These are phyloP conservation scores for Fusarium aywerte DNA, from an alignment of 2,329 filamentous ascomycete species.

Conservation along the genomic window DNA sequence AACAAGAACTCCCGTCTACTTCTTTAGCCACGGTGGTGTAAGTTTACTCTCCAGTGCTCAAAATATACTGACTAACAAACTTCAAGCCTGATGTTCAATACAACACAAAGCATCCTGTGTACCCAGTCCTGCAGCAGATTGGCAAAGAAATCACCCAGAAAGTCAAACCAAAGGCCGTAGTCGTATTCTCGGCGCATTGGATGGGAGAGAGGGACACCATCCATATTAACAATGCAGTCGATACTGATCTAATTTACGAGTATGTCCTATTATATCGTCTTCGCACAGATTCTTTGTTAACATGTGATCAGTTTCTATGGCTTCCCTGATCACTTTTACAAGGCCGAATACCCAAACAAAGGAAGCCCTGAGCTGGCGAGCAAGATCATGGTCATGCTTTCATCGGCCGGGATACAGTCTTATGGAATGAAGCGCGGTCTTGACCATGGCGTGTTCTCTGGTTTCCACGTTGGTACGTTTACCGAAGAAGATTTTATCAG, in stretches of 20 bases:
- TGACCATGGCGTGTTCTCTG: conserved; percentile 80
- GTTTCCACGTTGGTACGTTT: conserved; percentile 63
- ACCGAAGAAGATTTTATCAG: background rate
- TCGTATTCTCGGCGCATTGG: conserved; percentile 84
- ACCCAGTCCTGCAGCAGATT: conserved; percentile 70
- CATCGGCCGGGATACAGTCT: conserved; percentile 67
- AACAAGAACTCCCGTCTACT: conserved; percentile 57
- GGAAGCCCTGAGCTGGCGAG: conserved; percentile 70
- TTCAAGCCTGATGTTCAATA: conserved; percentile 73
- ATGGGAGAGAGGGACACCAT: conserved; percentile 67
- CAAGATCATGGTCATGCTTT: conserved; percentile 66
- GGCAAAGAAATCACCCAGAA: conserved; percentile 76
- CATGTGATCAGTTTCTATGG: conserved; percentile 68
- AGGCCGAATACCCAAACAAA: conserved; percentile 71
- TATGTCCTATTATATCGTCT: conserved; percentile 42
- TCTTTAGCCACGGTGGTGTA: conserved; percentile 63
- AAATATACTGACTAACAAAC: background rate
- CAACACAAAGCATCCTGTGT: conserved; percentile 74
- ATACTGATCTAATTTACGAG: conserved; percentile 77
- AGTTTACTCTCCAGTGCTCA: conserved; percentile 32
- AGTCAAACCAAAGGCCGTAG: conserved; percentile 76
- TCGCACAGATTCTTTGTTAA: conserved; percentile 28
- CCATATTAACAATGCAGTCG: conserved; percentile 72
- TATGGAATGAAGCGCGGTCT: conserved; percentile 71
- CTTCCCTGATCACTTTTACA: conserved; percentile 76